phyloP scores from a whole-genome alignment of 192 early-diverging fungal genomes.

The Endogone sp. region DNA sequence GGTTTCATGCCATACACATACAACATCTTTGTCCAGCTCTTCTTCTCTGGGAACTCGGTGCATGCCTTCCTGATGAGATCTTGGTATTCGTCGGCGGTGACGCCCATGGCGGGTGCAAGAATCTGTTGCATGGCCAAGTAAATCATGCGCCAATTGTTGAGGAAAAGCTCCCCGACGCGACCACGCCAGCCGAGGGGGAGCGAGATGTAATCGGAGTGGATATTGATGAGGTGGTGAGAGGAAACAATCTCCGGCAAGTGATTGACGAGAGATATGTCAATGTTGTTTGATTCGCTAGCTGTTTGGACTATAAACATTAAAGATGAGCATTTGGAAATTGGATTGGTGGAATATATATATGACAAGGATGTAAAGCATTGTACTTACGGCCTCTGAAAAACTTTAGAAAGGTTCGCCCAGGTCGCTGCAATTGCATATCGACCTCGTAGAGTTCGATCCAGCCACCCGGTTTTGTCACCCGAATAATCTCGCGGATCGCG shows the following conservation, averaged over 20 bases:
- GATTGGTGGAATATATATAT: neutral
- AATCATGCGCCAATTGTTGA: neutral
- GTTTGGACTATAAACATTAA: neutral
- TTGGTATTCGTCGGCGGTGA: neutral
- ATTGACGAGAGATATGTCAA: neutral
- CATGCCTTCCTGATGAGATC: neutral
- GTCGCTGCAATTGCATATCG: constrained; percentile 12
- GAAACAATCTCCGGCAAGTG: neutral
- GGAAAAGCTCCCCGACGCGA: neutral
- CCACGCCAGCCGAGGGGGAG: neutral
- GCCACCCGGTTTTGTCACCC: neutral
- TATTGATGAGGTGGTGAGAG: neutral
- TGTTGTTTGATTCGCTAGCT: neutral
- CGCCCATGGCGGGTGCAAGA: neutral
- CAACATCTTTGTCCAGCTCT: neutral
- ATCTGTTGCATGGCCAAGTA: neutral
- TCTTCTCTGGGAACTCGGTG: neutral
- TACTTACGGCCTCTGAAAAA: neutral
- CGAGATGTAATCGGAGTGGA: neutral
- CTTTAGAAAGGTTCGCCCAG: neutral
- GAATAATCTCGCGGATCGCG: neutral
- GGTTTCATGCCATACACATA: neutral
- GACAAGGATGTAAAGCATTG: neutral
- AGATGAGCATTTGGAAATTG: neutral
- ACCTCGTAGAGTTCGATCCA: constrained; percentile 6